Evolutionary conservation across 2,329 filamentous ascomycete genomes (phyloP).

Genomic region (Curvularia eragrostidis): DNA sequence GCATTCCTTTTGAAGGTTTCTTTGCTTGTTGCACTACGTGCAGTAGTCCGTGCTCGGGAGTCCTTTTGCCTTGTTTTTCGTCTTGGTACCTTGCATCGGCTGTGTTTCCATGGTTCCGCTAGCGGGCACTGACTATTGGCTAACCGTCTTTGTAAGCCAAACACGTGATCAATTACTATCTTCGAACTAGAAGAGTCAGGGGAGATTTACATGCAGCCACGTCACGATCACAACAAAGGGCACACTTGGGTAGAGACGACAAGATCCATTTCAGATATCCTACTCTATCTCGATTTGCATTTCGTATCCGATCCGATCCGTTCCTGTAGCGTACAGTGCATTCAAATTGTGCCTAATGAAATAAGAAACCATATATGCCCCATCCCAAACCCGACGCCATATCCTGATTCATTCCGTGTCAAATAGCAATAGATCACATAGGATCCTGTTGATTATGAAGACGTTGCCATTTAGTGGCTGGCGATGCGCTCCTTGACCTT

Average conservation of each 20-base stretch:
- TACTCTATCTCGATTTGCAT: conserved; percentile 15
- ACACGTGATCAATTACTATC: not conserved
- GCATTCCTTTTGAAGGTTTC: too few species aligned
- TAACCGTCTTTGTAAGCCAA: not conserved
- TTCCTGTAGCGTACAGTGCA: conserved; percentile 16
- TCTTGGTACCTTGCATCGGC: not conserved
- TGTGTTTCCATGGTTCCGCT: too few species aligned
- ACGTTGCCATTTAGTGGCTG: conserved; percentile 36
- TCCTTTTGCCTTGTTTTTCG: too few species aligned
- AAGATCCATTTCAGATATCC: conserved; percentile 21
- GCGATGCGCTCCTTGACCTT: conserved; percentile 54
- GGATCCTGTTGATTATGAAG: conserved; percentile 6
- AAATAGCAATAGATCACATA: conserved; percentile 13
- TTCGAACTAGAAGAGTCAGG: too few species aligned
- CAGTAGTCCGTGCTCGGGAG: too few species aligned
- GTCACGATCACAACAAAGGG: not conserved
- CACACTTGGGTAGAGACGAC: not conserved
- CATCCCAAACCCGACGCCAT: conserved; percentile 13
- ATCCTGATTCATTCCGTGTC: conserved; percentile 14
- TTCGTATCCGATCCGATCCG: conserved; percentile 9
- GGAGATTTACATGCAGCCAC: not conserved
- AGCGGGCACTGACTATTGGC: not conserved
- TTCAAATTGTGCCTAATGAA: conserved; percentile 22
- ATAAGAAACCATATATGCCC: conserved; percentile 17
- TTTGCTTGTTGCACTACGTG: too few species aligned